Evolutionary conservation across 192 early-diverging fungal species (phyloP), one percentile per base, ranked within the genome.

Genomic region (Umbelopsis ramanniana): DNA sequence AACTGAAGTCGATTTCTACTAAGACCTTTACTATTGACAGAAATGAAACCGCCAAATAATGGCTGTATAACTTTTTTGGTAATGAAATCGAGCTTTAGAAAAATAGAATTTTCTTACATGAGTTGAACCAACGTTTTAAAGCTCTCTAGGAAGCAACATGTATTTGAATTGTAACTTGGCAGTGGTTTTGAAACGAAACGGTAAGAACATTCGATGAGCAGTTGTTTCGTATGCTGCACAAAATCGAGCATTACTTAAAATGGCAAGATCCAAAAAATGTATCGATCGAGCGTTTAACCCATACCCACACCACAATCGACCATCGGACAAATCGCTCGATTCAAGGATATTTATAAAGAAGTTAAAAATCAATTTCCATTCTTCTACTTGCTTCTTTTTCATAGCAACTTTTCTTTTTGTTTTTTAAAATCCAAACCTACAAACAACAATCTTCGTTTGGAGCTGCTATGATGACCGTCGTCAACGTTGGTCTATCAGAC

Each of bases 271-370:
- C 26, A 63, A 63, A 63, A 63, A 29, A 63, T 37, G 4, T 19
- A 63, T 63, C 57, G 57, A 63, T 63, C 57, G 57, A 63, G 26
- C 3, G 14, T 2, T 4, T 7, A 12, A 29, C 24, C 26, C 33
- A 29, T 37, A 29, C 14, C 17, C 8, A 35, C 19, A 63, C 33
- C 57, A 37, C 48, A 33, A 63, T 63, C 57, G 29, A 63, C 8
- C 29, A 63, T 63, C 57, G 57, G 57, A 37, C 57, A 63, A 54
- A 63, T 63, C 57, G 57, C 48, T n/a, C 33, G 57, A 63, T 63
- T 37, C 33, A 63, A 63, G 29, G 40, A 43, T 12, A 43, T 63
- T 19, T 63, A 63, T 37, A 63, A 63, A 14, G 15, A 63, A 37
- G 26, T 63, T 63, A 54, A 29, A 17, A 52, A 52, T 8, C 23